phyloP scores from a whole-genome alignment of 2,329 filamentous ascomycete species.

The Penicillium decumbens region DNA sequence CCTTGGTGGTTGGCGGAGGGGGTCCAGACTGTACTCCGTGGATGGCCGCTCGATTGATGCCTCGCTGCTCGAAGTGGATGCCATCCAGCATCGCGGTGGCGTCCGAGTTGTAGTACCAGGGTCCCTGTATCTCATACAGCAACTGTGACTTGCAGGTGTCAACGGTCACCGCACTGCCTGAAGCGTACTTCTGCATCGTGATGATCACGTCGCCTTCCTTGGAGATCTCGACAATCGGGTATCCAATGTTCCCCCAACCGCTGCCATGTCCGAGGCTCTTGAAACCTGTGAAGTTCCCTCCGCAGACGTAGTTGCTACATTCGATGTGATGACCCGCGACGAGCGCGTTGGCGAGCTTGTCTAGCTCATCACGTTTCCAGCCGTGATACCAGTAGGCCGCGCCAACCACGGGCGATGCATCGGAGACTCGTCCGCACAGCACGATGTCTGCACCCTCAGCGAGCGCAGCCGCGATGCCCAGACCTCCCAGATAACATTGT shows the following conservation, averaged over 20 bases:
- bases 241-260: conserved; percentile 46
- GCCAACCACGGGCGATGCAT: conserved; percentile 44
- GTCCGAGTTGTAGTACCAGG: conserved; percentile 56
- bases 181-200: conserved; percentile 40
- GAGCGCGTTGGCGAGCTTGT: conserved; percentile 40
- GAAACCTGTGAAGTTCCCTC: conserved; percentile 45
- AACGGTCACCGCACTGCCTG: conserved; percentile 42
- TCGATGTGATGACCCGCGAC: conserved; percentile 40
- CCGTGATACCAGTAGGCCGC: conserved; percentile 43
- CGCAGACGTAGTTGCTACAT: conserved; percentile 42
- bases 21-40: conserved; percentile 43
- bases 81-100: conserved; percentile 51
- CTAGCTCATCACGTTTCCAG: conserved; percentile 38
- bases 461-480: conserved; percentile 40
- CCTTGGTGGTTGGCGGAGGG: conserved; percentile 50
- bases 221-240: conserved; percentile 46
- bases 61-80: conserved; percentile 51
- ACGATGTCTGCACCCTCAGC: conserved; percentile 44
- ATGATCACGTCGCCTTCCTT: conserved; percentile 40
- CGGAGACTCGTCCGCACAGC: conserved; percentile 43
- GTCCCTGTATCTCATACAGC: conserved; percentile 53
- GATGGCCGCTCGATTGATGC: conserved; percentile 48
- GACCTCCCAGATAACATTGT: conserved; percentile 38
- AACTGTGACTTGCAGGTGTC: conserved; percentile 53
- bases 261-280: conserved; percentile 28